phyloP scores from a whole-genome alignment of 1,139 yeast species.

The Suhomyces terraborum region DNA sequence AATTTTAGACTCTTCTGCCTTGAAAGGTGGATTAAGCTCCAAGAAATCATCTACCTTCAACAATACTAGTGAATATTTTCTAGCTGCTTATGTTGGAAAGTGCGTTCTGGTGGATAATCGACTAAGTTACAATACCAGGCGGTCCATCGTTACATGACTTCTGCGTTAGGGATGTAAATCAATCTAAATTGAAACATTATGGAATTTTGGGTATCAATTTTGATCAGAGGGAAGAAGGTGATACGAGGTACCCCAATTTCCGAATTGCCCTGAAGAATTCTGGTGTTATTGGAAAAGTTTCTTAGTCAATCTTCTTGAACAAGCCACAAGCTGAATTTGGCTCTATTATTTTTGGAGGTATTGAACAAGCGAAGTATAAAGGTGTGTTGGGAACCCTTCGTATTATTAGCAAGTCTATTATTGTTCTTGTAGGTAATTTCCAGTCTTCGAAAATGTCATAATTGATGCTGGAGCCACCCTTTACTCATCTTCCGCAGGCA shows the following conservation, averaged over 20 bases:
- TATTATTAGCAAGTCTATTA: conserved; percentile 6
- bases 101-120: conserved; percentile 24
- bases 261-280: conserved; percentile 15
- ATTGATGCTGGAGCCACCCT: too few relatives aligned
- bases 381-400: conserved; percentile 18
- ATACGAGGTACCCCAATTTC: conserved; percentile 18
- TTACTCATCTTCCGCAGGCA: too few relatives aligned
- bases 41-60: too few relatives aligned
- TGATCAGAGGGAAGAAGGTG: conserved; percentile 14
- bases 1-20: too few relatives aligned
- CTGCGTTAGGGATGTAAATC: conserved; percentile 25
- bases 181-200: conserved; percentile 16
- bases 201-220: conserved; percentile 29
- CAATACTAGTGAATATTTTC: too few relatives aligned
- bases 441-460: too few relatives aligned
- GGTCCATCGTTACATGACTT: conserved; percentile 17
- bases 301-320: conserved; percentile 41
- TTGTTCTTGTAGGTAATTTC: too few relatives aligned
- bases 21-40: too few relatives aligned
- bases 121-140: conserved; percentile 18
- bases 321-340: conserved; percentile 45
- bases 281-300: conserved; percentile 12
- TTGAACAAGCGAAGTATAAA: conserved; percentile 53
- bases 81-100: too few relatives aligned
- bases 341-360: conserved; percentile 56